Conservation (phyloP, 768 basidiomycete genomes). For the Boletus rubropictus region DNA sequence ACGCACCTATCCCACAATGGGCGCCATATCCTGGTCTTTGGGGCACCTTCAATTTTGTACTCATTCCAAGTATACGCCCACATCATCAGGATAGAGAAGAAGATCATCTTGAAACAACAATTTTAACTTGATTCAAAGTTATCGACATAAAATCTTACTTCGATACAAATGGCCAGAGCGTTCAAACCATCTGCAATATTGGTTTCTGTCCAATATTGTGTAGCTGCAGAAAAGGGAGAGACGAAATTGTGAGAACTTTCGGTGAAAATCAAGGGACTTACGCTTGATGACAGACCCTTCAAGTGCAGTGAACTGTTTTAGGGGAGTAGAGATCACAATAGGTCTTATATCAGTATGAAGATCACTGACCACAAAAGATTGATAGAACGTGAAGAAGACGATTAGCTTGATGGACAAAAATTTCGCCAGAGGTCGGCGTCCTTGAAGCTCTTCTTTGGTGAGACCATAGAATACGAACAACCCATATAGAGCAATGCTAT, state of each 20-base stretch:
- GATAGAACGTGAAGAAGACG: slow-evolving; percentile 87
- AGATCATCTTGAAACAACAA: slow-evolving; percentile 57
- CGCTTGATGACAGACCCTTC: slow-evolving; percentile 66
- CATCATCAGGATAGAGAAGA: slow-evolving; percentile 72
- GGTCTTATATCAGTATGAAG: neutral
- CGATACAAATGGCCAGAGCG: slow-evolving; percentile 77
- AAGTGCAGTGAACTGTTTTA: slow-evolving; percentile 54
- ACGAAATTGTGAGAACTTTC: neutral
- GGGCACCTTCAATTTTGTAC: slow-evolving; percentile 45
- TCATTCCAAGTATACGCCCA: slow-evolving; percentile 78
- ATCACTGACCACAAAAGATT: slow-evolving; percentile 60
- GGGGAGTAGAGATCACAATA: neutral
- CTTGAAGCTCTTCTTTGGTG: slow-evolving; percentile 72
- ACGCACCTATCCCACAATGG: slow-evolving; percentile 62
- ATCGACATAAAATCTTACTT: slow-evolving; percentile 42
- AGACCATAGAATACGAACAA: slow-evolving; percentile 79
- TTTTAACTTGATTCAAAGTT: slow-evolving; percentile 4
- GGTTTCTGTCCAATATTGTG: slow-evolving; percentile 73
- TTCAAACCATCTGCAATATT: slow-evolving; percentile 83
- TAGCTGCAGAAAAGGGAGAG: slow-evolving; percentile 36
- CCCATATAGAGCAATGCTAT: slow-evolving; percentile 79
- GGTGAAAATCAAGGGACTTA: slow-evolving; percentile 18
- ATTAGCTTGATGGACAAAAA: slow-evolving; percentile 85
- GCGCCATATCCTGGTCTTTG: slow-evolving; percentile 55
- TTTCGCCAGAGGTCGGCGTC: slow-evolving; percentile 73